Base-by-base conservation (phyloP, 352 stramenopile species). In the Pythium plurisporium region DNA sequence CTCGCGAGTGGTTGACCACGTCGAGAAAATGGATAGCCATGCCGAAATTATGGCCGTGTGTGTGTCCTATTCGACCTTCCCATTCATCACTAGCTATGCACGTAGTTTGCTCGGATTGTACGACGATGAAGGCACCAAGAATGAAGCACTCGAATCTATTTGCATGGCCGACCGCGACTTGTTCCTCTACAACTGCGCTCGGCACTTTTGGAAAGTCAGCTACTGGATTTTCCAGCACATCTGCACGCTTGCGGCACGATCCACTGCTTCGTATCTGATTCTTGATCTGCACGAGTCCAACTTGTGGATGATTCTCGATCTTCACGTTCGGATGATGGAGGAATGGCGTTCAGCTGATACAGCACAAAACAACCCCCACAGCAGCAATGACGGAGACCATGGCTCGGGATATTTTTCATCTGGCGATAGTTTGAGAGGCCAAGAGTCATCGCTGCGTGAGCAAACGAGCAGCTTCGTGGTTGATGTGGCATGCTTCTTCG, bases 31-130 rank as follows among this genome's bases (percentile, higher is more conserved):
- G 66, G 79, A 85, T 55, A 83, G 67, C 26, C 79, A 92, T 23
- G 78, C 70, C 3, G 73, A 89, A 43, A 54, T 89, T 26, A 85
- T 89, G 74, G 71, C 72, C 1, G 78, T 92, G 2, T 90, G 78
- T 45, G 71, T 89, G 4, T 87, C 78, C 6, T 92, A 88, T 59
- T 90, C 82, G 50, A 92, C 82, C 6, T 92, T 92, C 44, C 82
- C 82, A 38, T 90, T 92, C 56, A 92, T 92, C 36, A 87, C 82
- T 23, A 92, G 79, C 72, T 92, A 90, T 56, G 82, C 82, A 19
- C 76, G 82, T 17, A 87, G 78, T 61, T 69, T 89, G 20, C 69
- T 92, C 3, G 76, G 77, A 2, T 67, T 89, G 50, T 87, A 88
- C 62, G 79, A 89, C 40, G 77, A 72, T 6, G 73, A 89, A 23